Evolutionary conservation across 2,329 filamentous ascomycete species (phyloP).

Genomic region (Ilyonectria destructans): DNA sequence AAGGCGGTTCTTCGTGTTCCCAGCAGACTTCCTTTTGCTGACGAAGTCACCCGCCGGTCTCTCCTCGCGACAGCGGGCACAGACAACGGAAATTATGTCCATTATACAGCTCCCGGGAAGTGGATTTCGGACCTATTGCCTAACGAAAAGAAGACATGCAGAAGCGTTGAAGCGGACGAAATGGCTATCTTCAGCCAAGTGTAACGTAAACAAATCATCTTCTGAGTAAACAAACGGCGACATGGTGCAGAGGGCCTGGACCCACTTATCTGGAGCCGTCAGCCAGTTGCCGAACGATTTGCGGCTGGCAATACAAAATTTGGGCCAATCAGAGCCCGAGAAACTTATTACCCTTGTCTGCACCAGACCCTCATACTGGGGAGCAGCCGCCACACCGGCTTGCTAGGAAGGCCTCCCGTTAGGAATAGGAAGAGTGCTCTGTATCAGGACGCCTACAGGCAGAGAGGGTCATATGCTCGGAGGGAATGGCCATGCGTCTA

Average conservation of each 20-base stretch:
- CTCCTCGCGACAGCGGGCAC: constrained; percentile 24
- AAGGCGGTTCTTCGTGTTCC: constrained; percentile 17
- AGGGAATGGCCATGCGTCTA: too few relatives aligned
- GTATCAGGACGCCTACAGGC: too few relatives aligned
- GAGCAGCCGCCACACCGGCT: too few relatives aligned
- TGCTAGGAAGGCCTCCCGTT: too few relatives aligned
- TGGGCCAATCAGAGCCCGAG: neutral
- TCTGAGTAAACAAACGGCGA: constrained; percentile 12
- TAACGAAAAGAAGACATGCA: constrained; percentile 15
- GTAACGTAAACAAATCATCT: too few relatives aligned
- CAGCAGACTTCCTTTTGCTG: too few relatives aligned
- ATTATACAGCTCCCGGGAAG: constrained; percentile 14
- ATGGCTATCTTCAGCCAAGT: too few relatives aligned
- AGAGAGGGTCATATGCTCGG: too few relatives aligned
- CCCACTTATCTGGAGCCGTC: constrained; percentile 11
- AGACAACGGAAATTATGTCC: constrained; percentile 25
- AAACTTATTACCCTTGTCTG: neutral
- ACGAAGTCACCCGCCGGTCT: constrained; percentile 23
- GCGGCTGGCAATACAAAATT: constrained; percentile 21
- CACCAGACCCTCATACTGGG: neutral
- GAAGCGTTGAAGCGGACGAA: constrained; percentile 8
- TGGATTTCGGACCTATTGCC: constrained; percentile 22
- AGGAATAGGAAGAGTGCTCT: too few relatives aligned
- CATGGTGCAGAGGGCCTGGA: neutral
- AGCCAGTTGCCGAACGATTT: constrained; percentile 14